Conservation (phyloP, 495 filamentous ascomycete species). For the Penicillium coprophilum region DNA sequence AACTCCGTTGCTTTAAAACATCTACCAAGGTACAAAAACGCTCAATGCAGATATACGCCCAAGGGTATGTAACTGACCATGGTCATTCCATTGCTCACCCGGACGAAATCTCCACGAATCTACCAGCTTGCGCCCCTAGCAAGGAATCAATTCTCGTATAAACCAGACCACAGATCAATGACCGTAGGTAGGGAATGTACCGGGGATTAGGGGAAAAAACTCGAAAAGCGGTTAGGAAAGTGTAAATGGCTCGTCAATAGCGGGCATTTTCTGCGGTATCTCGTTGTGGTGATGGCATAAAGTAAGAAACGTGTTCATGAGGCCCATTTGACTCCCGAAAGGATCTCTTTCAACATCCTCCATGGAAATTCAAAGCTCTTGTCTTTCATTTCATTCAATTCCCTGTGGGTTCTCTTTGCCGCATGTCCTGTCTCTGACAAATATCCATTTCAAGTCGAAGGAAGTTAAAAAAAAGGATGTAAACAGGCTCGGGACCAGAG, state of each 20-base stretch:
- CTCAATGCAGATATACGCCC: slow-evolving; percentile 6
- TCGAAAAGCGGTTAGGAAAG: slow-evolving; percentile 15
- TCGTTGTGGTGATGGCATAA: slow-evolving; percentile 34
- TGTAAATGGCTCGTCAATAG: slow-evolving; percentile 32
- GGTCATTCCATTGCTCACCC: slow-evolving; percentile 2
- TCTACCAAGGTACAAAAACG: slow-evolving; percentile 20
- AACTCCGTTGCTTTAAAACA: slow-evolving; percentile 15
- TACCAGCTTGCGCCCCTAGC: slow-evolving; percentile 8
- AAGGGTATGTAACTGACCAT: neutral
- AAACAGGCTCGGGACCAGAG: slow-evolving; percentile 11
- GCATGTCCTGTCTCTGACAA: slow-evolving; percentile 8
- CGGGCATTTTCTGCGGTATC: slow-evolving; percentile 38
- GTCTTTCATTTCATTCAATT: slow-evolving; percentile 12
- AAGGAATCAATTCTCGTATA: slow-evolving; percentile 1
- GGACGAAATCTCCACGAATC: neutral
- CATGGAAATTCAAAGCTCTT: slow-evolving; percentile 6
- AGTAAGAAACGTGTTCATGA: slow-evolving; percentile 28
- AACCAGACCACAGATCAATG: slow-evolving; percentile 4
- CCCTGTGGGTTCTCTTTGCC: slow-evolving; percentile 10
- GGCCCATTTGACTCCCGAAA: slow-evolving; percentile 23
- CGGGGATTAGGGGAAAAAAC: slow-evolving; percentile 1
- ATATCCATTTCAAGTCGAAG: slow-evolving; percentile 13
- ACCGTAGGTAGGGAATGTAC: neutral
- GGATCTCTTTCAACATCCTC: slow-evolving; percentile 11
- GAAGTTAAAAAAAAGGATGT: slow-evolving; percentile 12